Evolutionary conservation across 192 early-diverging fungal species (phyloP).

Genomic region (Linnemannia zychae): DNA sequence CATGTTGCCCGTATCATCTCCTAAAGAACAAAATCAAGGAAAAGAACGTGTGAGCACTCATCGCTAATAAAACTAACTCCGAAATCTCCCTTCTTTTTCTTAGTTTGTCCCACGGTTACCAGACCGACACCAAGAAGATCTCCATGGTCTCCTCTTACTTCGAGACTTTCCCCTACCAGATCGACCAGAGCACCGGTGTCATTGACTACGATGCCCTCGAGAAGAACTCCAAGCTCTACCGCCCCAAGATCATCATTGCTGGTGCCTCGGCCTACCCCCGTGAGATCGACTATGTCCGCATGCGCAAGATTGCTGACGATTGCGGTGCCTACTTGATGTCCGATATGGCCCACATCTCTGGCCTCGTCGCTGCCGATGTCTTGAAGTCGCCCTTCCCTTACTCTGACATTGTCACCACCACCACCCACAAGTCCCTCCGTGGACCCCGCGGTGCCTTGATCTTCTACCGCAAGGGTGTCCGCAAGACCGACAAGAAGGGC

Average conservation of each 20-base stretch:
- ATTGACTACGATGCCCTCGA: slow-evolving; percentile 96
- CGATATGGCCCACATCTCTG: slow-evolving; percentile 97
- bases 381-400: slow-evolving; percentile 91
- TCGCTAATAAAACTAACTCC: not conserved
- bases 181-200: slow-evolving; percentile 88
- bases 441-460: slow-evolving; percentile 99
- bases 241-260: slow-evolving; percentile 97
- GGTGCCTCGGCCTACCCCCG: slow-evolving; percentile 96
- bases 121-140: slow-evolving; percentile 97
- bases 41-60: not conserved
- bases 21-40: not conserved
- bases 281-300: slow-evolving; percentile 93
- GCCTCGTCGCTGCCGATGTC: slow-evolving; percentile 89
- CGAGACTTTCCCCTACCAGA: slow-evolving; percentile 96
- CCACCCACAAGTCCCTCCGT: slow-evolving; percentile 98
- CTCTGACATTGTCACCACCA: slow-evolving; percentile 98
- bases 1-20: slow-evolving; percentile 9
- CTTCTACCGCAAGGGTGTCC: slow-evolving; percentile 96
- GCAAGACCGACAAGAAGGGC: slow-evolving; percentile 91
- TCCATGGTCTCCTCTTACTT: slow-evolving; percentile 95
- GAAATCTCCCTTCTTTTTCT: slow-evolving; percentile 1
- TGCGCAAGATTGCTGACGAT: slow-evolving; percentile 88
- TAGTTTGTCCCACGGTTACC: slow-evolving; percentile 97
- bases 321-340: slow-evolving; percentile 93
- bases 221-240: slow-evolving; percentile 83